A percentile compares a stretch with the other conserved stretches of the same genome.
Evolutionary conservation across 305 asterid species (phyloP).

Genomic region (Stenogyne calaminthoides): DNA sequence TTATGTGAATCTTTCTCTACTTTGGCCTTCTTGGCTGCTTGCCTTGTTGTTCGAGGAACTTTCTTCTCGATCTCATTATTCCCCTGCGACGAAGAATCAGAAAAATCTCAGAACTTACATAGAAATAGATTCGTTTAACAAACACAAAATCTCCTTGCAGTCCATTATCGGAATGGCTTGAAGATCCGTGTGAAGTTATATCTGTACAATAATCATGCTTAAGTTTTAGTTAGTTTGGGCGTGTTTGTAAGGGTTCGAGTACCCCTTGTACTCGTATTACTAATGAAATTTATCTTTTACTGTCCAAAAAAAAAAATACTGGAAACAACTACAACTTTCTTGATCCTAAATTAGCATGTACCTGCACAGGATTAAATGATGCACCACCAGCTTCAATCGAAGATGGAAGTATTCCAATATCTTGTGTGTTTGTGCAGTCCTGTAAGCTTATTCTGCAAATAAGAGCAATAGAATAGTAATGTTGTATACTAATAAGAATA

Average conservation of each 20-base stretch:
- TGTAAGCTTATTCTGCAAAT: conserved; percentile 62
- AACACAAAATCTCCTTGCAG: neutral
- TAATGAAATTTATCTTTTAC: too few relatives aligned
- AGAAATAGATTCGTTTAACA: conserved; percentile 4
- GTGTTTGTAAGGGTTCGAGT: too few relatives aligned
- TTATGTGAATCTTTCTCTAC: conserved; percentile 74
- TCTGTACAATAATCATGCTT: too few relatives aligned
- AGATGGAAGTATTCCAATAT: conserved; percentile 37
- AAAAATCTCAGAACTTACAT: neutral
- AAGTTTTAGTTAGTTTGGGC: too few relatives aligned
- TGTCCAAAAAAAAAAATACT: too few relatives aligned
- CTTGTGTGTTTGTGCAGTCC: conserved; percentile 45
- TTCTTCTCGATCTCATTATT: conserved; percentile 51
- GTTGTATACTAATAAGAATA: neutral
- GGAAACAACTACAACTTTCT: neutral
- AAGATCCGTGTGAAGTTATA: too few relatives aligned
- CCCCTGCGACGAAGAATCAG: conserved; percentile 41
- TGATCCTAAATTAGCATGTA: conserved; percentile 20
- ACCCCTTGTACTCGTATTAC: too few relatives aligned
- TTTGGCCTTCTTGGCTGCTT: conserved; percentile 67
- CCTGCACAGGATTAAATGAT: conserved; percentile 55
- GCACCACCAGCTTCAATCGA: conserved; percentile 40
- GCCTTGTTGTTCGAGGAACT: conserved; percentile 48
- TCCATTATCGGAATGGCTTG: neutral
- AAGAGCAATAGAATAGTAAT: conserved; percentile 10